Evolutionary conservation across 208 protist genomes (phyloP), one percentile per base, ranked within the genome.

Genomic region (Endotrypanum monterogeii): DNA sequence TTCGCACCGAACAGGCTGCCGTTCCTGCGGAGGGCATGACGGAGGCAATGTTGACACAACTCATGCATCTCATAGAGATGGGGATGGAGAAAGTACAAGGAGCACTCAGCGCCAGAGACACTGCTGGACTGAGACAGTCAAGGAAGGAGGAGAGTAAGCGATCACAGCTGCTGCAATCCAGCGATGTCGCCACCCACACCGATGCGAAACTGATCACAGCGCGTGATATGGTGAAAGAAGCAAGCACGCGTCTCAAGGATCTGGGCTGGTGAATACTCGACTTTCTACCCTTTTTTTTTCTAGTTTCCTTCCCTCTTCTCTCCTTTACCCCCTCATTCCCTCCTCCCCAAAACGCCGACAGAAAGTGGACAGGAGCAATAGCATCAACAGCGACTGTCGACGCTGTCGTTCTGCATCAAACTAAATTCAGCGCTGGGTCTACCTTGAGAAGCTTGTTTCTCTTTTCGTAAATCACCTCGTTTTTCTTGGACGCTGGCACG

Each of bases 21-120:
- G 51, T 58, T 12, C 30, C 39, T 20, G 54, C 62, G 48, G 76
- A 82, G 30, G 75, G 75, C 37, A 83, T 87, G 69, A 74, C 73
- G 52, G 79, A 82, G 69, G 70, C 67, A 39, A 71, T 78, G 76
- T 51, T 76, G 35, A 39, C 37, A 37, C 75, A 86, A 56, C 83
- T 94, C 12, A 76, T 87, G 57, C 46, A 84, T 23, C 79, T 92
- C 35, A 93, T 95, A 66, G 68, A 93, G 54, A 83, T 79, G 32
- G 86, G 90, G 5, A 83, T 95, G 76, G 69, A 70, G 52, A 76
- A 78, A 6, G 84, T 92, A 50, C 76, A 85, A n/a, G 65, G 68
- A 32, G 76, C 81, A 37, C 66, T 94, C 56, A 56, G 65, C 57
- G 52, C 37, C 20, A 69, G 30, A 8, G 62, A 50, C 20, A 56